Evolutionary conservation across 306 rosid species (phyloP).

Genomic region (Dryas alaskensis): DNA sequence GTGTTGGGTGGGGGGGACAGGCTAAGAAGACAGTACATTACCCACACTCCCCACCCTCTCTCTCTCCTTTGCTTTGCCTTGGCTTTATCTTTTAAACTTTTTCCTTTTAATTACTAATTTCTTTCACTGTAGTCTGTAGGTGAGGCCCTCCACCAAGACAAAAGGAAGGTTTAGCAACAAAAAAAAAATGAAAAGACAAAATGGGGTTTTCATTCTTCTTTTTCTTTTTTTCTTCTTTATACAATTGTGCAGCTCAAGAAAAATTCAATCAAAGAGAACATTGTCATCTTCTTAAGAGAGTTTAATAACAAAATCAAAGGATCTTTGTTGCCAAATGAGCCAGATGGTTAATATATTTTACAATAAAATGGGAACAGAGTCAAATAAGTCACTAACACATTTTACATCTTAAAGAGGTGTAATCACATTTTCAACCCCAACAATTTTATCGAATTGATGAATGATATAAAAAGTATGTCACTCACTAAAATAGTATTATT

Average conservation of each 20-base stretch:
- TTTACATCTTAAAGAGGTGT: too few relatives aligned
- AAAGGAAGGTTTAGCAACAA: constrained; percentile 28
- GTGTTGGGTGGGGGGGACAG: constrained; percentile 94
- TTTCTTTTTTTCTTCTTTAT: not conserved
- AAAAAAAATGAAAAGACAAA: constrained; percentile 4
- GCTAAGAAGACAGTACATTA: constrained; percentile 69
- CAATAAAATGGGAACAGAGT: too few relatives aligned
- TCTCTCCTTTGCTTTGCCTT: constrained; percentile 46
- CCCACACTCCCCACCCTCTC: constrained; percentile 61
- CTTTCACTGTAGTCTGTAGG: constrained; percentile 35
- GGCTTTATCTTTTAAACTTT: constrained; percentile 22
- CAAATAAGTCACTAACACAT: too few relatives aligned
- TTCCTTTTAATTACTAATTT: constrained; percentile 38
- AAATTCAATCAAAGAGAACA: not conserved
- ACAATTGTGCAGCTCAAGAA: not conserved
- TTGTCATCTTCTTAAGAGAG: not conserved
- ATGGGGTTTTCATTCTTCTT: constrained; percentile 9
- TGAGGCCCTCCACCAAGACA: constrained; percentile 78
- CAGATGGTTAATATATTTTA: too few relatives aligned
- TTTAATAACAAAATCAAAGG: not conserved
- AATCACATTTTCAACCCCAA: too few relatives aligned
- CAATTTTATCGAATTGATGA: too few relatives aligned
- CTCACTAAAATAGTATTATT: too few relatives aligned
- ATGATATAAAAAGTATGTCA: too few relatives aligned
- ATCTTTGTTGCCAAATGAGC: not conserved